phyloP scores from a whole-genome alignment of 202 grass and related monocot species.

The Eragrostis tef region DNA sequence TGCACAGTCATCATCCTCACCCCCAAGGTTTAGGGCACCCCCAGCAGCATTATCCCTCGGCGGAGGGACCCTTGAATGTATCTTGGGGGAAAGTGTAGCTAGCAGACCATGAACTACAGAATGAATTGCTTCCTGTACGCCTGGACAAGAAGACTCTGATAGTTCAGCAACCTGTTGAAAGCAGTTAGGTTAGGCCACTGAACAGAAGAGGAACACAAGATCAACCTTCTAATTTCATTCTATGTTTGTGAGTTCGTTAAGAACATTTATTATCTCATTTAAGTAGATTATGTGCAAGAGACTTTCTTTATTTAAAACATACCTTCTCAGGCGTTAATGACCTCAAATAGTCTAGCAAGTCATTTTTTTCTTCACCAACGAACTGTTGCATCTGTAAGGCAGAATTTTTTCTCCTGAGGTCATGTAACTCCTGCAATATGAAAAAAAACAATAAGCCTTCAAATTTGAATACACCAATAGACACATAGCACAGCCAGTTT shows the following conservation, averaged over 20 bases:
- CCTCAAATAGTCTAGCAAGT: conserved; percentile 94
- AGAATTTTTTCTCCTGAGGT: conserved; percentile 85
- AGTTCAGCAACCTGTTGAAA: conserved; percentile 85
- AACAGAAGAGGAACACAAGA: not conserved
- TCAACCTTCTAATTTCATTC: not conserved
- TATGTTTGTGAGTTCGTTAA: conserved; percentile 7
- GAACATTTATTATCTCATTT: not conserved
- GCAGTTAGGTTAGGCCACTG: conserved; percentile 26
- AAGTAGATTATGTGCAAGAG: not conserved
- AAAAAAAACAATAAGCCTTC: conserved; percentile 31
- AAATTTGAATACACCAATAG: not conserved
- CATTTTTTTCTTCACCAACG: conserved; percentile 95
- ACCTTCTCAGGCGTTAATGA: conserved; percentile 95
- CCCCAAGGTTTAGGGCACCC: conserved; percentile 56
- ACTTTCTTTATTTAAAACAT: not conserved
- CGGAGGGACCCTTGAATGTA: conserved; percentile 68
- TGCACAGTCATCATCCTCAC: conserved; percentile 62
- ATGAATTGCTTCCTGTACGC: conserved; percentile 82
- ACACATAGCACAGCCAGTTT: not conserved
- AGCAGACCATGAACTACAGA: conserved; percentile 87
- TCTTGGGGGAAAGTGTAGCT: conserved; percentile 88
- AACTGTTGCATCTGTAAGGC: conserved; percentile 94
- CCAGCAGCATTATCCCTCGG: conserved; percentile 58
- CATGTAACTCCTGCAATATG: conserved; percentile 67
- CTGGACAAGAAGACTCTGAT: conserved; percentile 77